Percentiles rank a stretch among this genome's conserved stretches.
These are phyloP conservation scores for Ogataea wickerhamii DNA, from an alignment of 805 yeast species.

Conservation along the genomic window DNA sequence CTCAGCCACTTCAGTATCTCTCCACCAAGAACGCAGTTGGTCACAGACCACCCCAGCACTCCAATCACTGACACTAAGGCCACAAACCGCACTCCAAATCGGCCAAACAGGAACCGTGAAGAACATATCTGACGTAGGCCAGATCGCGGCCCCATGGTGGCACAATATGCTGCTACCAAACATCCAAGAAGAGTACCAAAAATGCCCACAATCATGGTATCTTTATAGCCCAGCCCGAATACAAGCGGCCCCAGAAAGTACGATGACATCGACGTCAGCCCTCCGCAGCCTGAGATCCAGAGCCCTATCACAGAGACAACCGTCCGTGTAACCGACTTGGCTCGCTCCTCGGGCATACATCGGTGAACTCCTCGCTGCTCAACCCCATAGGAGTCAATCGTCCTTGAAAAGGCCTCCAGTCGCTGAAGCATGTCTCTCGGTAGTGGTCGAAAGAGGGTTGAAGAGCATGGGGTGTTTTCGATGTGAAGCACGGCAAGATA, in stretches of 20 bases:
- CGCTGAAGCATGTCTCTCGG: conserved; percentile 6
- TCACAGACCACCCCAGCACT: conserved; percentile 89
- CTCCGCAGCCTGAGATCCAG: conserved; percentile 86
- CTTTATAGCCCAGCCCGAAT: conserved; percentile 64
- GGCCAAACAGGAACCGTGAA: conserved; percentile 76
- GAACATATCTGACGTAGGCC: conserved; percentile 89
- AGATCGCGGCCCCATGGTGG: conserved; percentile 85
- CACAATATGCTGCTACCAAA: conserved; percentile 73
- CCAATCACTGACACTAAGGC: conserved; percentile 71
- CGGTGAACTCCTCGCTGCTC: conserved; percentile 81
- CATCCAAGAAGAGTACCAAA: conserved; percentile 68
- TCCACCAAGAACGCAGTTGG: conserved; percentile 87
- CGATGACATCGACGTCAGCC: conserved; percentile 85
- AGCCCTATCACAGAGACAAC: conserved; percentile 56
- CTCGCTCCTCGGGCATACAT: conserved; percentile 56
- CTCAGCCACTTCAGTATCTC: conserved; percentile 69
- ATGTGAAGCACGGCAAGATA: no score
- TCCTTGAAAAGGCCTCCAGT: conserved; percentile 22
- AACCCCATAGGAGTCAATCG: conserved; percentile 55
- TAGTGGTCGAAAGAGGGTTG: no score
- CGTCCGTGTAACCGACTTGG: conserved; percentile 12
- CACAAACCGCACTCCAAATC: conserved; percentile 78
- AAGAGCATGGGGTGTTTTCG: no score
- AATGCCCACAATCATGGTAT: conserved; percentile 59
- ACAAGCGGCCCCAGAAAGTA: conserved; percentile 72